Evolutionary conservation across 139 green algal genomes (phyloP).

Genomic region (Pseudopediastrum boryanum): DNA sequence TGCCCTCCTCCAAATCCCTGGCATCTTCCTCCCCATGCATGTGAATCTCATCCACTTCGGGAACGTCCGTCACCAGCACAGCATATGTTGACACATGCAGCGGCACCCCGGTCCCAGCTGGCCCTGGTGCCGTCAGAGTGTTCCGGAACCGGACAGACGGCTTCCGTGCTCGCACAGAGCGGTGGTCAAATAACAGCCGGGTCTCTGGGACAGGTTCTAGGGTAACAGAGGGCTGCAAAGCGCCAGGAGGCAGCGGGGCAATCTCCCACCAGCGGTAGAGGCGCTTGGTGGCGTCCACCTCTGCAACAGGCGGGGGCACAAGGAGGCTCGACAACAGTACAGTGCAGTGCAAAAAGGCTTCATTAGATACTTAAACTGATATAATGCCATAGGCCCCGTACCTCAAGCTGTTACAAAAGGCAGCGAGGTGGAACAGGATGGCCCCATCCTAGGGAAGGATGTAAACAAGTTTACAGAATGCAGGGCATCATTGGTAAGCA

Average conservation of each 20-base stretch:
- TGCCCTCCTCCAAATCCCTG: too few species aligned
- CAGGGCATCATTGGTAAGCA: too few species aligned
- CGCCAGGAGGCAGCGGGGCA: not conserved
- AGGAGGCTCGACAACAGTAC: too few species aligned
- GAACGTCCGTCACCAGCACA: conserved; percentile 39
- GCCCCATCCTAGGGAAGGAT: too few species aligned
- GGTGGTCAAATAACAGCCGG: conserved; percentile 30
- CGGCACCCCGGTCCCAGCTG: not conserved
- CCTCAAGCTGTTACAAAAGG: too few species aligned
- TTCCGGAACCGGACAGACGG: conserved; percentile 39
- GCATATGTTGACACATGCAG: conserved; percentile 37
- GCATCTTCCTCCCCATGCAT: too few species aligned
- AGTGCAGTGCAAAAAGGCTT: too few species aligned
- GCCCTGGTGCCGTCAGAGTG: not conserved
- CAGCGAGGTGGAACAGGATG: too few species aligned
- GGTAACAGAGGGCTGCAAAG: conserved; percentile 4
- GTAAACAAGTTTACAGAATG: too few species aligned
- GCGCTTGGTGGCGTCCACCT: not conserved
- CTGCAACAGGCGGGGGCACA: not conserved
- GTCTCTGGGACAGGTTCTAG: conserved; percentile 28
- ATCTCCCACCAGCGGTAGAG: conserved; percentile 39
- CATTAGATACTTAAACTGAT: too few species aligned
- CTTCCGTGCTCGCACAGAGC: conserved; percentile 31
- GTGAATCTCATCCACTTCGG: not conserved
- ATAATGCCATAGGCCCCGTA: too few species aligned